A percentile compares a stretch with the other conserved stretches of the same genome.
Evolutionary conservation across 148 eudicot genomes (phyloP).

Genomic region (Salicornia ramosissima): DNA sequence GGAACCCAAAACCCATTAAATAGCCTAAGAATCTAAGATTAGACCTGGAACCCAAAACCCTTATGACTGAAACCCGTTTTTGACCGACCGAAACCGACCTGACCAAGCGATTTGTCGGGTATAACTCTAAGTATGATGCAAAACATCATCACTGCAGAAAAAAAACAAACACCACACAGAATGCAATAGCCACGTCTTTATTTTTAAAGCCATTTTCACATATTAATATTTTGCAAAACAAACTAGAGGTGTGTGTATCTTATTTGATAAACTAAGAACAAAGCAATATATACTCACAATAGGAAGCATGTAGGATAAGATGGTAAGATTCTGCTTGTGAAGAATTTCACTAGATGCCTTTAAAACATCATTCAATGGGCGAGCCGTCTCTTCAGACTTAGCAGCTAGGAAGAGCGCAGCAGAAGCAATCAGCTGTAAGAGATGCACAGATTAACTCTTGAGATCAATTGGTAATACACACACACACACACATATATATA

Average conservation of each 20-base stretch:
- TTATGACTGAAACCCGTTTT: too few species aligned
- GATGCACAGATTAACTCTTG: neutral
- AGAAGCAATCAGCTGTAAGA: conserved; percentile 77
- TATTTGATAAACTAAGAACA: neutral
- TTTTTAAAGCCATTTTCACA: neutral
- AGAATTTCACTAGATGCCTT: conserved; percentile 73
- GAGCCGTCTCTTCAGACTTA: conserved; percentile 86
- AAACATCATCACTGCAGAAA: neutral
- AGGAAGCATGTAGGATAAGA: conserved; percentile 65
- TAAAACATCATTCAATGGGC: conserved; percentile 77
- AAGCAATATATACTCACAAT: conserved; percentile 47
- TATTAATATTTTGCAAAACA: neutral
- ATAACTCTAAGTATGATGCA: too few species aligned
- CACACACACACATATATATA: neutral
- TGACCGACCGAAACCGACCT: too few species aligned
- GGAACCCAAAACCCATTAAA: too few species aligned
- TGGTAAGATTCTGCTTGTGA: conserved; percentile 60
- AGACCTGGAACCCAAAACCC: too few species aligned
- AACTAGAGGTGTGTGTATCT: neutral
- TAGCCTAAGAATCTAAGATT: too few species aligned
- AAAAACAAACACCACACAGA: neutral
- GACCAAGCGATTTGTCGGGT: too few species aligned
- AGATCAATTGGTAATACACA: neutral
- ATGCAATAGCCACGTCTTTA: neutral
- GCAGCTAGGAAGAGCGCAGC: conserved; percentile 92